Evolutionary conservation across 768 basidiomycete genomes (phyloP), one percentile per base, ranked within the genome.

Genomic region (Boletus pseudopeckii): DNA sequence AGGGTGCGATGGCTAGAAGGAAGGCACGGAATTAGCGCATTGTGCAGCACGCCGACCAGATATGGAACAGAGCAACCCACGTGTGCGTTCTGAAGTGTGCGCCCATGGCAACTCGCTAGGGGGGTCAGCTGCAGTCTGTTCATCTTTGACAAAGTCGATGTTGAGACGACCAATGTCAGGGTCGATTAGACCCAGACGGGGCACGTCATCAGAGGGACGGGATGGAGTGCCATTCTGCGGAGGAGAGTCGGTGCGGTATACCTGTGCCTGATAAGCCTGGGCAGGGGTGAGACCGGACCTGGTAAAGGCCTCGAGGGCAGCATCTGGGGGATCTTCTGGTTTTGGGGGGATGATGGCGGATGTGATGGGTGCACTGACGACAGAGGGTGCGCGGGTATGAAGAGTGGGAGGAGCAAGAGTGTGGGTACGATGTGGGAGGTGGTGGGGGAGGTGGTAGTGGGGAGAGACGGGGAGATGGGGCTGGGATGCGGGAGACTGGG

Each of bases 251-350:
- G 76, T 81, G 53, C 70, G 71, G 62, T 83, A 84, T 43, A 89
- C 78, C 67, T 91, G 87, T 8, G 84, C 82, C 64, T 90, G 90
- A 72, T 90, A 91, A 34, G 86, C 84, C 67, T 92, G 90, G 10
- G 88, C 86, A 41, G 87, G 83, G 4, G 88, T 87, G 48, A 90
- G 78, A 4, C 82, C 84, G 34, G 78, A 72, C 50, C 73, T 75
- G 17, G 75, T 71, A 43, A 74, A 61, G 22, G 70, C 68, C 55
- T 83, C 80, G 56, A 74, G 74, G 42, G 63, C 64, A 8, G 74
- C 65, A 67, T 80, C 80, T 61, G 77, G 74, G 41, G 77, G 75
- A 59, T 81, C 80, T 56, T 79, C 77, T 52, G 76, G 78, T 50
- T 66, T 74, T 5, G 77, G 77, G 32, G 73, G 59, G 39, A 80